Base-by-base conservation (phyloP, 2,329 filamentous ascomycete genomes). In the Beauveria asiatica region DNA sequence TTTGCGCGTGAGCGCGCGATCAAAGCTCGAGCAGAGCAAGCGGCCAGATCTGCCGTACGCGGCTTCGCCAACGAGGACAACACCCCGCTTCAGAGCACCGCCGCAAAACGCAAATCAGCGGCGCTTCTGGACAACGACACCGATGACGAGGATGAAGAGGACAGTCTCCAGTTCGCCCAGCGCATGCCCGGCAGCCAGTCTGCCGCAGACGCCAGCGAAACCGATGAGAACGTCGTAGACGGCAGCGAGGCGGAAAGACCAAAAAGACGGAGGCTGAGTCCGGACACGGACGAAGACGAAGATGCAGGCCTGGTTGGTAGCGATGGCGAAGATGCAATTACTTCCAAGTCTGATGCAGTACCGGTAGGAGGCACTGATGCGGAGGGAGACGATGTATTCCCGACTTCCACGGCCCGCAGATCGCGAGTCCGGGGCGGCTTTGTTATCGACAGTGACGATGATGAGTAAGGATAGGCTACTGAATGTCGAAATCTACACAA, bases 1-100 rank as follows among this genome's bases (percentile, higher is more conserved):
- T 97, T 93, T 73, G 85, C 81, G 2, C 80, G 83, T 17, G 92
- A 97, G 73, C 70, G 70, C 3, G 73, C 72, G 17, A 78, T 87
- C 62, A 79, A 89, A 53, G 79, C 83, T 64, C 81, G 81, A 52
- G 75, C 77, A 21, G 75, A 73, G 57, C 70, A 70, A 16, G 73
- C 71, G 1, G 75, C 71, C 1, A 68, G 63, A 23, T 67, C 66
- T 5, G 67, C 66, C 2, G 60, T 57, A 7, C 33, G 61, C 11
- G 61, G 50, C 23, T 60, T 57, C 30, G 64, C 16, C 44, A 60
- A 62, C 54, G 52, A 63, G 41, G 55, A 61, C 10, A 42, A 19
- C 33, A 53, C 50, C 16, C 23, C 52, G 21, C 54, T 19, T 27
- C 42, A 17, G 27, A 39, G 37, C 50, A 17, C 57, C 23, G 54